Base-by-base conservation (phyloP, 176 grass and related monocot species). In the Cocos nucifera region DNA sequence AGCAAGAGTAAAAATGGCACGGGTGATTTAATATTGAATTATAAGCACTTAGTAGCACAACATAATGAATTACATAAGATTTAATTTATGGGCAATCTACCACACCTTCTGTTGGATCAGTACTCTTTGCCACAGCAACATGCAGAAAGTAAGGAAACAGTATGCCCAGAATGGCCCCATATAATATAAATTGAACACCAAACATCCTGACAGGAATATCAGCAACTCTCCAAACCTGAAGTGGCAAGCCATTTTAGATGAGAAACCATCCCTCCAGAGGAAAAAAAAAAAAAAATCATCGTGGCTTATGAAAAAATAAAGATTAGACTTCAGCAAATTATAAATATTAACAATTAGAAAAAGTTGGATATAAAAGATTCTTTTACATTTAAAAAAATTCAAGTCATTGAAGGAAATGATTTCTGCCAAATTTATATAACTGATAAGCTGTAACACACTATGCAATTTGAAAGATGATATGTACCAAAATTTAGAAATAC, bases 71-170 rank as follows among this genome's bases (percentile, higher is more conserved):
- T 39, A 22, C 50, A 15, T 30, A 49, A 54, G 5, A 12, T 54
- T 52, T 48, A 51, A 54, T 17, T 48, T 32, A 35, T 22, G 18
- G 62, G 6, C 14, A 73, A 15, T 53, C 53, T 22, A 14, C 10
- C 67, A 20, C 19, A 92, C 93, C 87, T 81, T 98, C 93, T 61
- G 22, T 49, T 73, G 93, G 87, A 53, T 98, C 81, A 55, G 79
- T 92, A 51, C 2, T 71, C 24, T 78, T 22, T 9, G 81, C 93
- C 69, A 53, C 75, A 35, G 53, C 23, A 26, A 83, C 63, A 63
- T 50, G 65, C 63, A 70, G 27, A 64, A 24, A 68, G 48, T 60
- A 64, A 54, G 72, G n/a, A 78, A 56, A 88, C 58, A 82, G 21
- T 67, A 76, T n/a, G 69, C 73, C 26, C 21, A 92, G 66, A 73